Evolutionary conservation across 1,139 yeast genomes (phyloP).

Genomic region (Taphrina confusa): DNA sequence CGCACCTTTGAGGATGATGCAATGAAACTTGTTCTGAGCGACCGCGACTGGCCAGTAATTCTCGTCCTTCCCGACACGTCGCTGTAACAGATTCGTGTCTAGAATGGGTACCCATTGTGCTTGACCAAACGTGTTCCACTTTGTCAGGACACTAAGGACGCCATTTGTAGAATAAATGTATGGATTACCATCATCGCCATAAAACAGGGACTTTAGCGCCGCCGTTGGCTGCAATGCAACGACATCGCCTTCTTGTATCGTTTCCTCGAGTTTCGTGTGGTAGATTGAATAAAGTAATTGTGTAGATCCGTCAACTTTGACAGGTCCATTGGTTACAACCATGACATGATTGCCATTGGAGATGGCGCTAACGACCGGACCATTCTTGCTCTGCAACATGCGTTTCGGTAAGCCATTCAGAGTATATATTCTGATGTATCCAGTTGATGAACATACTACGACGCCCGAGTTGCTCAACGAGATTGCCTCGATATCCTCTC

Average conservation of each 20-base stretch:
- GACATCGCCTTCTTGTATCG: constrained; percentile 48
- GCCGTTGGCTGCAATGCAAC: constrained; percentile 45
- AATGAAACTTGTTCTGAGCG: constrained; percentile 56
- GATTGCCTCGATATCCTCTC: constrained; percentile 54
- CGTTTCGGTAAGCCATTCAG: constrained; percentile 59
- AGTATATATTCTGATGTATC: constrained; percentile 59
- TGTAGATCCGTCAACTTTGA: constrained; percentile 41
- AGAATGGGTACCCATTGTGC: constrained; percentile 88
- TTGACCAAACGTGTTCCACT: constrained; percentile 74
- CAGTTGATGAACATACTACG: constrained; percentile 59
- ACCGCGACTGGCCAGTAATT: constrained; percentile 87
- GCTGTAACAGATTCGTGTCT: constrained; percentile 58
- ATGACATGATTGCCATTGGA: constrained; percentile 54
- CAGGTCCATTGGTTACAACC: constrained; percentile 46
- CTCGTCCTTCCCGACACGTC: constrained; percentile 54
- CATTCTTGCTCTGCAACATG: constrained; percentile 53
- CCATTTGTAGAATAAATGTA: constrained; percentile 79
- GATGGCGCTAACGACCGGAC: constrained; percentile 59
- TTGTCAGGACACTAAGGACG: constrained; percentile 63
- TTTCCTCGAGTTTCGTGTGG: constrained; percentile 47
- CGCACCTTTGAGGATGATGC: constrained; percentile 63
- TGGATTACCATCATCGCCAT: constrained; percentile 86
- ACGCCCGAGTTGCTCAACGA: constrained; percentile 55
- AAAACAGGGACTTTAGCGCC: constrained; percentile 60
- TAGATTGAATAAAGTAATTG: constrained; percentile 48